Evolutionary conservation across 2,329 filamentous ascomycete genomes (phyloP), one percentile per base, ranked within the genome.

Genomic region (Cyphellophora europaea): DNA sequence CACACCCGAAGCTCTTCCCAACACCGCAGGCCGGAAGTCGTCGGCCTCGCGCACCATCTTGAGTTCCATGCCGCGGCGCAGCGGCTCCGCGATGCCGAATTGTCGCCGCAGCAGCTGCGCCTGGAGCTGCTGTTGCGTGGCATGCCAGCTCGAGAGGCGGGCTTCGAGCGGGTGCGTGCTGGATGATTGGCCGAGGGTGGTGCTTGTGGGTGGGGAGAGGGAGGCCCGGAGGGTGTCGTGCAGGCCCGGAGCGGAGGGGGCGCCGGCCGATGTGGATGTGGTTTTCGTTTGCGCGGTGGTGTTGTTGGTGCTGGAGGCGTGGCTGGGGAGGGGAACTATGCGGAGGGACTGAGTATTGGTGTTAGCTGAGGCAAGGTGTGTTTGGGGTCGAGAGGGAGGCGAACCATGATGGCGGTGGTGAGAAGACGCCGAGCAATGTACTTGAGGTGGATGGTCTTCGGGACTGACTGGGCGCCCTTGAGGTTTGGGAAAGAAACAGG

Each of bases 31-130:
- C 52, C 77, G 72, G 81, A 87, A 93, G 60, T 54, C 58, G 12
- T 84, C 78, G 45, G 85, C 81, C 41, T 81, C 77, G 43, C 76
- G 67, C 12, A 84, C 79, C 56, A 93, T 89, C 74, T 86, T 84
- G 58, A 94, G 71, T 69, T 98, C 91, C 91, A 98, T 95, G 42
- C 81, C 84, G 36, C 89, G 77, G 38, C 87, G 78, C 52, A 96
- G 78, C 3, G 91, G 91, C 72, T 96, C 91, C 16, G 83, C 85
- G 52, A 95, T 80, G 47, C 91, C 91, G 60, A 87, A 96, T 30
- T 85, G 79, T 48, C 86, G 82, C 46, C 86, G 79, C 52, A 96
- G 74, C 34, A 78, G 72, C 65, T 88, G 79, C 83, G 94, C 91
- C 64, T 93, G 91, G 57, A 94, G 63, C 19, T 68, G 60, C 52